Evolutionary conservation across 2,329 filamentous ascomycete genomes (phyloP), one percentile per base, ranked within the genome.

Genomic region (Teratosphaeria epicoccoides): DNA sequence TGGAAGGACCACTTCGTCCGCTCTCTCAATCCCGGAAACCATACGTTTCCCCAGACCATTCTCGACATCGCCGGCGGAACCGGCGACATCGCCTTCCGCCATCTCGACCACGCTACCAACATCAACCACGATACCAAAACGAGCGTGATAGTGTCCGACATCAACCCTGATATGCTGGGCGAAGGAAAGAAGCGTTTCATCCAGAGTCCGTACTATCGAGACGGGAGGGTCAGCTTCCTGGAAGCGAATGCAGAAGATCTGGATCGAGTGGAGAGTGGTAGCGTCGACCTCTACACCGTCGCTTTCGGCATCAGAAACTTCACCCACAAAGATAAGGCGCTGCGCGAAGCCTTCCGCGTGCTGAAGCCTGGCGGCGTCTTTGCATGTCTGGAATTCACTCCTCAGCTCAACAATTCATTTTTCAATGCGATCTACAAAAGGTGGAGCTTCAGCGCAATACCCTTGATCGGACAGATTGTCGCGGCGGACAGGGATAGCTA

Each of bases 1-100:
- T 98, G 93, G 93, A 98, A 87, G 75, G 91, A 97, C 71, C 84
- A 95, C 72, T 98, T 97, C 70, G 91, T 98, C 45, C 84, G 87
- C 59, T 85, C 84, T 28, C 80, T 98, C 26, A 93, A 96, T 68
- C 91, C 93, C 0, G 90, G 90, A 58, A 72, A 73, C 60, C 63
- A 66, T 46, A 66, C 68, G 53, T 70, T 82, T 10, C 44, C 23
- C 6, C 84, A 82, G 78, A 81, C 75, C 72, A 88, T 98, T 68
- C 85, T 98, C 65, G 93, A 98, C 71, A 88, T 98, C 49, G 93
- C 94, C 37, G 93, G 94, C 65, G 93, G 93, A 62, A 97, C 93
- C 4, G 93, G 93, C 59, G 93, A 98, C 72, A 96, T 98, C 65
- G 93, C 93, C 52, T 96, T 97, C 74, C 89, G 93, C 60, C 85